Evolutionary conservation across 108 stramenopile genomes (phyloP).

Genomic region (Cyclostephanos invisitatus): DNA sequence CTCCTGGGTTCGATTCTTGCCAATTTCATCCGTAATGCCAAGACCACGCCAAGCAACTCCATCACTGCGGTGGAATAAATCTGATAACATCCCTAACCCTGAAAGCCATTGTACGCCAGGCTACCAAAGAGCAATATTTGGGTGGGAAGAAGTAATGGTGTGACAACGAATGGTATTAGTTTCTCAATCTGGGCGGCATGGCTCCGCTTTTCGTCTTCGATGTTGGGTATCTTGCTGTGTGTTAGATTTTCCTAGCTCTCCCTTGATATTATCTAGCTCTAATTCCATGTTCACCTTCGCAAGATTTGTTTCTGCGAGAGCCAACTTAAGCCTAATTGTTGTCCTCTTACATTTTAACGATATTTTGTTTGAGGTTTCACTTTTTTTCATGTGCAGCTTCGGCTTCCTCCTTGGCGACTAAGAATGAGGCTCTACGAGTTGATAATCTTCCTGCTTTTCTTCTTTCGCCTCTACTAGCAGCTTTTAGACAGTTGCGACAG

Average conservation of each 20-base stretch:
- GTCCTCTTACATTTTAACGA: background rate
- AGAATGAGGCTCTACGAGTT: no score
- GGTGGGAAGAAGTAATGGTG: no score
- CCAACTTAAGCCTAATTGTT: constrained; percentile 1
- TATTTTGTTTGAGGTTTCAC: background rate
- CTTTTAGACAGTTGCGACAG: background rate
- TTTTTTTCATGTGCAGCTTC: background rate
- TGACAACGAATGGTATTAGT: no score
- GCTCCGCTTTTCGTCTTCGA: background rate
- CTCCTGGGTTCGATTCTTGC: no score
- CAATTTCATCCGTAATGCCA: no score
- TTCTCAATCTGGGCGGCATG: constrained; percentile 6
- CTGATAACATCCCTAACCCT: no score
- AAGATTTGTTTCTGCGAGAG: background rate
- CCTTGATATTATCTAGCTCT: background rate
- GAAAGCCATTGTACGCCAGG: no score
- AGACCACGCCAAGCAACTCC: no score
- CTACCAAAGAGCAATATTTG: no score
- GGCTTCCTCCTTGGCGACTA: no score
- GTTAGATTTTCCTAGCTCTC: constrained; percentile 7
- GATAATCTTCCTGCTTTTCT: background rate
- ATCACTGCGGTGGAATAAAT: no score
- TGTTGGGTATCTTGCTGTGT: constrained; percentile 5
- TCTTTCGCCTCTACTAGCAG: background rate
- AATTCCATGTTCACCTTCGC: constrained; percentile 7